Base-by-base conservation (phyloP, 768 basidiomycete species). In the Gelatoporia subvermispora region DNA sequence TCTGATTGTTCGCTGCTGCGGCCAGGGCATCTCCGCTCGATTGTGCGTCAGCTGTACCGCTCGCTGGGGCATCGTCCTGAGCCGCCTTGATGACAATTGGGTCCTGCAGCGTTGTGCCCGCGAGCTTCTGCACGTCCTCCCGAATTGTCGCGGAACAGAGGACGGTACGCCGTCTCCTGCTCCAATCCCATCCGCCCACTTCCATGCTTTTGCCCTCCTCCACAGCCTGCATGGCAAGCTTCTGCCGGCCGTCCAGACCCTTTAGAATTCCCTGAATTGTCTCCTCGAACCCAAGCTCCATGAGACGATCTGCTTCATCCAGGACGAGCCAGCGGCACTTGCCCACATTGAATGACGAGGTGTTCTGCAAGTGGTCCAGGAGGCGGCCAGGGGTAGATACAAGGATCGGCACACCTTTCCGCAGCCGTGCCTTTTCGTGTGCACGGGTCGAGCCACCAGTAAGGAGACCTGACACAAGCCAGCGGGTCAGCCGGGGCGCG, bases 281-380 rank as follows among this genome's bases (percentile, higher is more conserved):
- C 61, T 98, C 93, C 65, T 96, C 94, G 54, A 99, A 99, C 0
- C 96, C 96, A 37, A 98, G 81, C 54, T 98, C 94, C 94, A 98
- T 98, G 43, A 99, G 71, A 36, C 93, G 77, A 68, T 99, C 96
- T 5, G 95, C 94, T 71, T 99, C 96, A 62, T 99, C 96, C 21
- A 98, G 80, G 8, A 99, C 84, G 24, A 99, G 75, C 93, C 95
- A 99, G 41, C 90, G 81, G 64, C 90, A 91, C 69, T 94, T 95
- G 45, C 87, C 93, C 47, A 94, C 79, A 51, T 93, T 85, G 68
- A 99, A 92, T 0, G 91, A 85, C 0, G 88, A 80, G 0, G 96
- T 98, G 59, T 95, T 94, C 65, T 98, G 93, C 35, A 99, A 76
- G 62, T 99, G 96, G 64, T 98, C 96, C 48, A 99, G 79, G 13